Evolutionary conservation across 1,284 basidiomycete genomes (phyloP).

Genomic region (Cystobasidium slooffiae): DNA sequence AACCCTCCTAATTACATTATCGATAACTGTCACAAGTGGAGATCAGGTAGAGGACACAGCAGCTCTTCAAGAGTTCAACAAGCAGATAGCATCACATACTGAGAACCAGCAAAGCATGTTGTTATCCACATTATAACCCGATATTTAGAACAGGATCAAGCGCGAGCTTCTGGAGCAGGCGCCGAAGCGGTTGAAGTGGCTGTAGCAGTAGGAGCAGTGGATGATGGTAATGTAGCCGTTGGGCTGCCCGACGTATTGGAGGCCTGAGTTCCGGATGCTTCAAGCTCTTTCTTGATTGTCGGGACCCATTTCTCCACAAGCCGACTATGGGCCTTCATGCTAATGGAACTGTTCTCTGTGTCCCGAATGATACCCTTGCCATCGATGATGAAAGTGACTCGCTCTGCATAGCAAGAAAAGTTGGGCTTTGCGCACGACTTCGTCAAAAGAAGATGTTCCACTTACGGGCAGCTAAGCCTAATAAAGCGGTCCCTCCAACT

Average conservation of each 20-base stretch:
- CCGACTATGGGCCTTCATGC: constrained; percentile 34
- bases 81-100: too few species aligned
- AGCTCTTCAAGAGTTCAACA: too few species aligned
- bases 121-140: too few species aligned
- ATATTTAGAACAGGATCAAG: too few species aligned
- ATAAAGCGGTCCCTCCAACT: constrained; percentile 29
- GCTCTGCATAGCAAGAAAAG: constrained; percentile 16
- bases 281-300: constrained; percentile 2
- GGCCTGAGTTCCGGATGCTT: background rate
- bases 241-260: background rate
- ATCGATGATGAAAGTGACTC: constrained; percentile 42
- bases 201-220: background rate
- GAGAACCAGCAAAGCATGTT: too few species aligned
- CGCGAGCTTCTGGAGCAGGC: background rate
- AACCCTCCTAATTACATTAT: too few species aligned
- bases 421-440: background rate
- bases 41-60: too few species aligned
- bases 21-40: too few species aligned
- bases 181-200: constrained; percentile 3
- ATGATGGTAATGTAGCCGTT: background rate
- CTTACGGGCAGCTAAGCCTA: constrained; percentile 38
- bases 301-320: constrained; percentile 37
- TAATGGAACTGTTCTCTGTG: constrained; percentile 33
- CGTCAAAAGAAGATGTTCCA: background rate
- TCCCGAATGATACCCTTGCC: constrained; percentile 21